phyloP scores from a whole-genome alignment of 106 monocot genomes.

The Apostasia shenzhenica region DNA sequence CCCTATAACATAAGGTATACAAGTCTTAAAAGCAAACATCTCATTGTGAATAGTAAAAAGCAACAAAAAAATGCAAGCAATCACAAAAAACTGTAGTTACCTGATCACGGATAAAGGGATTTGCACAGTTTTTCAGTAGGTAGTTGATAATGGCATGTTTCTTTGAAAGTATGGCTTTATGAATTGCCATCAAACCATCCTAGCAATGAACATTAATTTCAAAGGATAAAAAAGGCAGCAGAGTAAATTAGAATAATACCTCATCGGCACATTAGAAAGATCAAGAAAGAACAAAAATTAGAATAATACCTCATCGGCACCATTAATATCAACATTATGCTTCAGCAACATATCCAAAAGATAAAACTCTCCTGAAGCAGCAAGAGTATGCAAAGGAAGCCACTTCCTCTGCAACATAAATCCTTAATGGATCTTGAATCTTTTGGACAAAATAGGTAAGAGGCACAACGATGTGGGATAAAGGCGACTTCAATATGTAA shows the following conservation, averaged over 20 bases:
- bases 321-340: constrained; percentile 87
- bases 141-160: constrained; percentile 84
- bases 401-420: constrained; percentile 72
- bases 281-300: neutral
- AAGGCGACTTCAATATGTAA: too few species aligned
- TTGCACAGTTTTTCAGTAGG: constrained; percentile 85
- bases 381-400: constrained; percentile 81
- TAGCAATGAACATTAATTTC: neutral
- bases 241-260: neutral
- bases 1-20: too few species aligned
- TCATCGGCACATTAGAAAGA: neutral
- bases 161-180: constrained; percentile 86
- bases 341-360: constrained; percentile 75
- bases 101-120: constrained; percentile 75
- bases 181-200: constrained; percentile 88
- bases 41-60: neutral
- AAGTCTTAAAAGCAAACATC: neutral
- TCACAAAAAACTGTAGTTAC: constrained; percentile 29
- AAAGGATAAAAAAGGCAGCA: neutral
- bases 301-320: constrained; percentile 49
- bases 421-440: neutral
- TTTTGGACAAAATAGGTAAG: neutral
- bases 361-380: constrained; percentile 88
- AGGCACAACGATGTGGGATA: neutral
- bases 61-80: neutral